Base-by-base conservation (phyloP, 495 filamentous ascomycete genomes). In the Aspergillus affinis region DNA sequence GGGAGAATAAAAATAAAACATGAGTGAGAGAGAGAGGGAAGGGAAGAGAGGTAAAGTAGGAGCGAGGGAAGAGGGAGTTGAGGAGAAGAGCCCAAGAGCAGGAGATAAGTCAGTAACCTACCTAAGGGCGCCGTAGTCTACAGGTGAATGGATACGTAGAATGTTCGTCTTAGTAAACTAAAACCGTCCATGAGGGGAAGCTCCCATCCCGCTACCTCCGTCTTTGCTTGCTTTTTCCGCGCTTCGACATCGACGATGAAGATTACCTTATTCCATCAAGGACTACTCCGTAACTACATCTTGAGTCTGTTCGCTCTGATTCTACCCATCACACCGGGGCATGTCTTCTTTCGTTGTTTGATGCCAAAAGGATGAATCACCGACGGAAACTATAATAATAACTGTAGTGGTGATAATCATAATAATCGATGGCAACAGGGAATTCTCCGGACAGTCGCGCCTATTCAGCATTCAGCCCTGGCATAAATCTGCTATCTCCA, bases 71-170 rank as follows among this genome's bases (percentile, higher is more conserved):
- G 50, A 61, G 45, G 44, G 53, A 61, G 59, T 48, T 29, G 51
- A 48, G 47, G 41, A 51, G 53, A 50, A 48, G 41, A 60, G 54
- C 48, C 23, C 27, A 32, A 51, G 32, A 56, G 53, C 23, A 50
- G 58, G 44, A 50, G 58, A 30, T 54, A 48, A 54, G 54, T 54
- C 48, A 56, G 54, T 55, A 18, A 18, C n/a, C 20, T 7, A 49
- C 21, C 21, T 7, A 49, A 20, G 21, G 21, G 17, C 6, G n/a
- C n/a, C 18, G 59, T 41, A 41, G 36, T 41, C 12, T 41, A 59
- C 68, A 66, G 66, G 64, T 64, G 70, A 65, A 69, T 67, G 67
- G 65, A 65, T 63, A 65, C 63, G 32, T 41, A 15, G 36, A 41
- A 15, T 15, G 10, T 41, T 5, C 36, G 13, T 10, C 36, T 41